Base-by-base conservation (phyloP, 768 basidiomycete species). In the Lyophyllum shimeji region DNA sequence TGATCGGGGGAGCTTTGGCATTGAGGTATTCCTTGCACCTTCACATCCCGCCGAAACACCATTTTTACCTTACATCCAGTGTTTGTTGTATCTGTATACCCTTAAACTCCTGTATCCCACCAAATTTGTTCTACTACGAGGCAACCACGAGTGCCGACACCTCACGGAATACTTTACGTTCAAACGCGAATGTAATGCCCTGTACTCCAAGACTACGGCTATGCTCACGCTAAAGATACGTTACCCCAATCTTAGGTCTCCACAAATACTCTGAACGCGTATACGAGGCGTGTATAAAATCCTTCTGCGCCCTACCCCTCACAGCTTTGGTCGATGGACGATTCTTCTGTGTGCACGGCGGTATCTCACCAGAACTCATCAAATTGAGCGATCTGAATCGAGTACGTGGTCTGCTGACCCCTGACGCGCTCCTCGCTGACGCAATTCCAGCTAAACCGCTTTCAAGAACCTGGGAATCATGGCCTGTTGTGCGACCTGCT, bases 91-190 rank as follows among this genome's bases (percentile, higher is more conserved):
- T 73, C 82, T 98, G 21, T 98, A 94, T 74, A 79, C 92, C 12
- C 83, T 97, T 72, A 98, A 98, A 75, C 85, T 98, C 44, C 87
- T 87, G 79, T 89, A 89, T 63, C 96, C 96, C 3, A 81, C 80
- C 59, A 88, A 87, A 33, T 76, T 98, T 44, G 83, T 85, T 56
- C 80, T 98, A 29, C 80, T 98, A 33, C 86, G 96, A 46, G 96
- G 96, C 8, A 98, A 98, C 69, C 96, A 98, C 74, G 96, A 98
- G 78, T 98, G 96, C 69, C 84, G 89, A 34, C 95, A 98, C 74
- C 77, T 98, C 46, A 98, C 96, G 1, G 94, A 95, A 72, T 97
- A 95, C 70, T 98, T 98, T 67, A 98, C 96, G 8, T 98, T 98
- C 78, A 95, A 94, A 76, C 88, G 93, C 59, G 96, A 98, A 88